phyloP scores from a whole-genome alignment of 768 basidiomycete species.

The Strobilomyces confusus region DNA sequence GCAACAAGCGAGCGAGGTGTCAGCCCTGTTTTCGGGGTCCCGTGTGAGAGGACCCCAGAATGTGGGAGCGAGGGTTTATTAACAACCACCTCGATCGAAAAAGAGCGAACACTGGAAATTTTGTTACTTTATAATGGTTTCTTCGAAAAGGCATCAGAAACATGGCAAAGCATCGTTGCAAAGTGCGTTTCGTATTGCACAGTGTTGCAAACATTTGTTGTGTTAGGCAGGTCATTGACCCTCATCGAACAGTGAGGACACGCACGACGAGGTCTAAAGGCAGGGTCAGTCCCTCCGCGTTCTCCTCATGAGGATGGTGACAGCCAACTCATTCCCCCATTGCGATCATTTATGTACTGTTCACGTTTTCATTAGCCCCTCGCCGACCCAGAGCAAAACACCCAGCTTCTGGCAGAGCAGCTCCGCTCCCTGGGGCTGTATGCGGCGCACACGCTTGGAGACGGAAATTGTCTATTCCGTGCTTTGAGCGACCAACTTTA shows the following conservation, averaged over 20 bases:
- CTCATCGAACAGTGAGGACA: constrained; percentile 43
- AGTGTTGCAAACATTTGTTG: constrained; percentile 24
- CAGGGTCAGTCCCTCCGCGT: constrained; percentile 42
- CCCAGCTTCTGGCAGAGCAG: constrained; percentile 64
- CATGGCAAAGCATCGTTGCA: constrained; percentile 34
- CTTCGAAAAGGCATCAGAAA: constrained; percentile 39
- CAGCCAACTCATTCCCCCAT: constrained; percentile 16
- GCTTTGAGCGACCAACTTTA: constrained; percentile 85
- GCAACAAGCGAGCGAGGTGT: constrained; percentile 17
- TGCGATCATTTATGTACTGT: constrained; percentile 10
- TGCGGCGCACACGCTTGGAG: constrained; percentile 80
- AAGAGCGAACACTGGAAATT: constrained; percentile 24
- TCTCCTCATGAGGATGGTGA: constrained; percentile 14
- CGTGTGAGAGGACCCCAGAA: constrained; percentile 30
- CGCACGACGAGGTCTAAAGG: constrained; percentile 59
- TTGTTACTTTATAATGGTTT: constrained; percentile 38
- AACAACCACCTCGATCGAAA: constrained; percentile 35
- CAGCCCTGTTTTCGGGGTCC: constrained; percentile 25
- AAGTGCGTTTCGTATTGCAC: constrained; percentile 36
- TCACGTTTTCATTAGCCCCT: constrained; percentile 32
- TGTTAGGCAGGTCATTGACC: constrained; percentile 25
- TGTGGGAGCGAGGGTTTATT: constrained; percentile 31
- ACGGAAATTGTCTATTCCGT: constrained; percentile 93
- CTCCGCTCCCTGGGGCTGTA: constrained; percentile 78
- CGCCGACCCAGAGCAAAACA: constrained; percentile 61